These are phyloP conservation scores for Sporothrix schenckii DNA, from an alignment of 2,329 filamentous ascomycete genomes.

Conservation along the genomic window DNA sequence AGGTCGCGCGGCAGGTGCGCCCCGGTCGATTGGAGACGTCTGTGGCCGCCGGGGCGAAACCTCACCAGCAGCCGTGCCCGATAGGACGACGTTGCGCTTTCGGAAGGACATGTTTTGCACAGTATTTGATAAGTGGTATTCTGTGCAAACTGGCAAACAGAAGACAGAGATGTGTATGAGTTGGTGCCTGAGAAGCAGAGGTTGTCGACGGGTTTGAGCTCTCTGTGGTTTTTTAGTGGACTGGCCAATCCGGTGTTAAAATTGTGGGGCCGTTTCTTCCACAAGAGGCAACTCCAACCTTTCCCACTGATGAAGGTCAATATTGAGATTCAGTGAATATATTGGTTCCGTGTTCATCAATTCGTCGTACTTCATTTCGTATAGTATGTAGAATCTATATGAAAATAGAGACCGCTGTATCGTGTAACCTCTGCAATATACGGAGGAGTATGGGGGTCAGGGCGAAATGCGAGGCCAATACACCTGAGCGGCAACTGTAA, in stretches of 20 bases:
- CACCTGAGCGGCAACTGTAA: too few relatives aligned
- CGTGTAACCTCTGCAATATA: too few relatives aligned
- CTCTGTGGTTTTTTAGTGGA: not conserved
- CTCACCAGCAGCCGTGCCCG: slow-evolving; percentile 39
- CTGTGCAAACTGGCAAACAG: not conserved
- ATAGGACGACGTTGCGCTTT: slow-evolving; percentile 59
- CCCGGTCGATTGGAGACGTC: not conserved
- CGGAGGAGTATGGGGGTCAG: too few relatives aligned
- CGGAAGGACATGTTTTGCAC: slow-evolving; percentile 54
- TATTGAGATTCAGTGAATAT: not conserved
- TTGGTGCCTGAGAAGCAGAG: not conserved
- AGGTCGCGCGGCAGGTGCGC: slow-evolving; percentile 2
- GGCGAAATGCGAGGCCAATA: too few relatives aligned
- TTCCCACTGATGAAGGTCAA: too few relatives aligned
- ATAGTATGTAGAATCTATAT: too few relatives aligned
- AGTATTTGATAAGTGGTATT: not conserved
- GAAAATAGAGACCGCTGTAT: too few relatives aligned
- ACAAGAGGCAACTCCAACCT: slow-evolving; percentile 1
- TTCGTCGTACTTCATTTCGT: not conserved
- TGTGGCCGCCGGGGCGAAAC: slow-evolving; percentile 20
- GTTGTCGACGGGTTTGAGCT: slow-evolving; percentile 10
- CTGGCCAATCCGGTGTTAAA: slow-evolving; percentile 19
- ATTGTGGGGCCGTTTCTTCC: slow-evolving; percentile 11
- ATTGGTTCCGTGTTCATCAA: not conserved
- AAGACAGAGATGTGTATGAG: not conserved